Evolutionary conservation across 352 stramenopile species (phyloP).

Genomic region (Hyaloperonospora brassicae): DNA sequence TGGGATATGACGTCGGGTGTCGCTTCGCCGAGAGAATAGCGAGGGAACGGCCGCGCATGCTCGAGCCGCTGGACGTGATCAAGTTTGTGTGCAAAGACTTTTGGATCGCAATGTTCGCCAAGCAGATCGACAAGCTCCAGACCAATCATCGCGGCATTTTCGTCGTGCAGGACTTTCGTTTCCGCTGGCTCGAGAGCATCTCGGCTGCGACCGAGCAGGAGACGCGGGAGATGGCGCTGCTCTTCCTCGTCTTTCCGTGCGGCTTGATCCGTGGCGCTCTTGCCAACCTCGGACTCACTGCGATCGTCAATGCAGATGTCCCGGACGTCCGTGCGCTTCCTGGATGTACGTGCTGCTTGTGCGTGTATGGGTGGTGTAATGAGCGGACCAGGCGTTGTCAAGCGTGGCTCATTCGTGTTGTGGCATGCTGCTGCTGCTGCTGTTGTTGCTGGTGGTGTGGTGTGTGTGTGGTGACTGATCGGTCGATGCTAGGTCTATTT

Average conservation of each 20-base stretch:
- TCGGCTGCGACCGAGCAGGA: conserved; percentile 70
- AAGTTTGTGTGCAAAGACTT: conserved; percentile 99
- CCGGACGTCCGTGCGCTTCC: conserved; percentile 87
- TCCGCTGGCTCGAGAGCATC: conserved; percentile 87
- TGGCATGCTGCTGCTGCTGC: neutral
- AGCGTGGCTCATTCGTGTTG: conserved; percentile 1
- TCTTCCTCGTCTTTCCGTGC: conserved; percentile 93
- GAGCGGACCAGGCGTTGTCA: neutral
- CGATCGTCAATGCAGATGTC: conserved; percentile 93
- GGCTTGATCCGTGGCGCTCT: conserved; percentile 92
- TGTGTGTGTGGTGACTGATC: neutral
- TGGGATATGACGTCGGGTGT: conserved; percentile 84
- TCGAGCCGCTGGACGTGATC: conserved; percentile 91
- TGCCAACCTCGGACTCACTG: conserved; percentile 90
- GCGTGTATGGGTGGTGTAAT: too few relatives aligned
- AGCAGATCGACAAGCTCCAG: conserved; percentile 97
- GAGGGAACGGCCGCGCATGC: conserved; percentile 71
- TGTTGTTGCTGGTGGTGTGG: too few relatives aligned
- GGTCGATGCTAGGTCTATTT: conserved; percentile 68
- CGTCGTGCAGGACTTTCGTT: conserved; percentile 93
- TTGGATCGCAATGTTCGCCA: conserved; percentile 96
- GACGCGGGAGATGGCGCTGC: conserved; percentile 86
- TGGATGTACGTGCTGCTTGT: conserved; percentile 59
- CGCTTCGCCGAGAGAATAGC: conserved; percentile 68
- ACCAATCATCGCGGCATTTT: conserved; percentile 94